Evolutionary conservation across 2,329 filamentous ascomycete genomes (phyloP).

Genomic region (Verticillium isaacii): DNA sequence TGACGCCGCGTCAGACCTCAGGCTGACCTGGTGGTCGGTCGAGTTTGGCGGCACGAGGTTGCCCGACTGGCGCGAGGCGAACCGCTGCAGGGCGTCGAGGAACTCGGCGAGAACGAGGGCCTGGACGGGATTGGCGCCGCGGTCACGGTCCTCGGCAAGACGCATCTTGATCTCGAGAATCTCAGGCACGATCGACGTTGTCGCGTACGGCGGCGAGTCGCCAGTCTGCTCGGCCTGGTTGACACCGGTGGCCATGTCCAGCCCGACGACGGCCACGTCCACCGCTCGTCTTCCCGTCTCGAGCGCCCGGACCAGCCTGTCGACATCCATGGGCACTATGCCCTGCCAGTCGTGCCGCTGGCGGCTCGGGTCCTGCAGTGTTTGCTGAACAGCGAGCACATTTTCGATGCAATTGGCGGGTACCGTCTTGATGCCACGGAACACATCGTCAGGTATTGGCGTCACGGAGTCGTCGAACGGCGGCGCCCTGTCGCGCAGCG

Average conservation of each 20-base stretch:
- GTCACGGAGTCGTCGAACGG: neutral
- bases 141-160: constrained; percentile 1
- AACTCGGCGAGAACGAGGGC: neutral
- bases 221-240: constrained; percentile 4
- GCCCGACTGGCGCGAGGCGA: neutral
- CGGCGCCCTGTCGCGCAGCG: neutral
- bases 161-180: constrained; percentile 4
- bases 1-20: neutral
- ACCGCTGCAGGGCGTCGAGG: neutral
- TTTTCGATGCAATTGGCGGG: neutral
- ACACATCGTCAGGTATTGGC: neutral
- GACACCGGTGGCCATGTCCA: constrained; percentile 5
- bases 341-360: neutral
- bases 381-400: neutral
- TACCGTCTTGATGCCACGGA: neutral
- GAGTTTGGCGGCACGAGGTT: neutral
- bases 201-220: constrained; percentile 8
- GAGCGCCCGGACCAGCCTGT: neutral
- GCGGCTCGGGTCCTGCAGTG: neutral
- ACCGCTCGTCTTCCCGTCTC: neutral
- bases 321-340: neutral
- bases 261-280: neutral
- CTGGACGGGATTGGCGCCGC: neutral
- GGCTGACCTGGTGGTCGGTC: neutral
- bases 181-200: constrained; percentile 4